phyloP scores from a whole-genome alignment of 495 filamentous ascomycete species.

The Bathelium albidoporum region DNA sequence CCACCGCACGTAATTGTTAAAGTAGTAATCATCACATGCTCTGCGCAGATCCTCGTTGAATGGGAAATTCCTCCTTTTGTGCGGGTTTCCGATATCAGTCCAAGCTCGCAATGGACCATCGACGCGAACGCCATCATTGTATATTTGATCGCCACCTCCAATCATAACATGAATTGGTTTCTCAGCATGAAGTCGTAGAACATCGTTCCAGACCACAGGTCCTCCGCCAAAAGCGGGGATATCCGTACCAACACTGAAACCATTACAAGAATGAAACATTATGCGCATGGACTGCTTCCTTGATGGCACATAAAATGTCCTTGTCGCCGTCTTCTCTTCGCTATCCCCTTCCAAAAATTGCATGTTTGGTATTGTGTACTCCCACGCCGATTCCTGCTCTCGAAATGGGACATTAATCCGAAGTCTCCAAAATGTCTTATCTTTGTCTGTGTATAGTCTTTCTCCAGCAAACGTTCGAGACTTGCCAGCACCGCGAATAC shows the following conservation, averaged over 20 bases:
- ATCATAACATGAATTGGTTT: slow-evolving; percentile 90
- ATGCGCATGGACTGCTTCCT: slow-evolving; percentile 78
- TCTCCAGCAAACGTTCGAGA: slow-evolving; percentile 36
- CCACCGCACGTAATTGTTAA: slow-evolving; percentile 81
- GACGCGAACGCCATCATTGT: slow-evolving; percentile 83
- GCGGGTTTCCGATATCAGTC: slow-evolving; percentile 73
- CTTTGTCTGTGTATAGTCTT: slow-evolving; percentile 68
- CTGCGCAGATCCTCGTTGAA: slow-evolving; percentile 64
- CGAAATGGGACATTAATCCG: slow-evolving; percentile 49
- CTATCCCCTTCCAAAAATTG: slow-evolving; percentile 38
- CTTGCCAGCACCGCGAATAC: slow-evolving; percentile 4
- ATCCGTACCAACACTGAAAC: slow-evolving; percentile 87
- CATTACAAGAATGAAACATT: slow-evolving; percentile 95
- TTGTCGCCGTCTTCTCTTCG: slow-evolving; percentile 21
- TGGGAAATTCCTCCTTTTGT: slow-evolving; percentile 64
- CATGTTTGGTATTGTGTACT: slow-evolving; percentile 46
- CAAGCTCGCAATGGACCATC: slow-evolving; percentile 66
- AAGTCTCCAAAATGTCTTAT: slow-evolving; percentile 77
- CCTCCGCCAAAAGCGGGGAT: slow-evolving; percentile 68
- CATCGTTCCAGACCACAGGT: slow-evolving; percentile 82
- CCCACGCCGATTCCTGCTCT: slow-evolving; percentile 46
- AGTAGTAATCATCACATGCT: slow-evolving; percentile 82
- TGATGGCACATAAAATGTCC: slow-evolving; percentile 63
- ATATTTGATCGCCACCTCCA: slow-evolving; percentile 91
- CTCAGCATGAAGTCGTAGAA: slow-evolving; percentile 55